Evolutionary conservation across 148 eudicot genomes (phyloP), one percentile per base, ranked within the genome.

Genomic region (Rhododendron henanense): DNA sequence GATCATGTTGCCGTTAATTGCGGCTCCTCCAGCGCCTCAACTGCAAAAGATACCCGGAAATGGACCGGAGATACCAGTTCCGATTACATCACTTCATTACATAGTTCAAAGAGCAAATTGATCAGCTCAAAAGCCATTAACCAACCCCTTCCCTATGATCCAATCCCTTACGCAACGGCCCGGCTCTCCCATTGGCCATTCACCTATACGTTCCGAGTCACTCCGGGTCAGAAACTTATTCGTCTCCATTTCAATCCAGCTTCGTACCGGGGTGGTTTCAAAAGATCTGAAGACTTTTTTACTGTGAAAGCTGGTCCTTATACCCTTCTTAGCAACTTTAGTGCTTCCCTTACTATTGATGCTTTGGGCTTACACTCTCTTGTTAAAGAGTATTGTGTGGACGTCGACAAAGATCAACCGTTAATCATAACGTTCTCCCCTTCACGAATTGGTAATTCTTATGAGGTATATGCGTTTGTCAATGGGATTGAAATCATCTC

Each of bases 401-500:
- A 47, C 8, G 83, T 87, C 23, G 75, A 78, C 3, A 45, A 87
- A 13, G 85, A 88, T 50, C 35, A 84, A 48, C 59, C 74, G 19
- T 15, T 93, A 28, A 81, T 33, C 19, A 44, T 91, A 71, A 87
- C 79, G 10, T 90, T 93, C 74, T 81, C 87, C 18, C 88, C 93
- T 0, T 84, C 87, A 11, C 14, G 11, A 3, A 51, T 5, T 67
- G 77, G 59, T 55, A 10, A 73, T 50, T 41, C 23, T 15, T 18
- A 85, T 15, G 39, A 78, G 53, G 25, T 76, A 0, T 87, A 87
- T 81, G 93, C 92, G 19, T 92, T 92, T 69, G 84, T 92, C 8
- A 92, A 92, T 61, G 93, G 90, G 15, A 93, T 93, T 19, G 95
- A 93, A 57, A 85, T 93, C 21, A 41, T 89, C 63, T 88, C 93